phyloP scores from a whole-genome alignment of 192 early-diverging fungal genomes.

The Coemansia sp. region DNA sequence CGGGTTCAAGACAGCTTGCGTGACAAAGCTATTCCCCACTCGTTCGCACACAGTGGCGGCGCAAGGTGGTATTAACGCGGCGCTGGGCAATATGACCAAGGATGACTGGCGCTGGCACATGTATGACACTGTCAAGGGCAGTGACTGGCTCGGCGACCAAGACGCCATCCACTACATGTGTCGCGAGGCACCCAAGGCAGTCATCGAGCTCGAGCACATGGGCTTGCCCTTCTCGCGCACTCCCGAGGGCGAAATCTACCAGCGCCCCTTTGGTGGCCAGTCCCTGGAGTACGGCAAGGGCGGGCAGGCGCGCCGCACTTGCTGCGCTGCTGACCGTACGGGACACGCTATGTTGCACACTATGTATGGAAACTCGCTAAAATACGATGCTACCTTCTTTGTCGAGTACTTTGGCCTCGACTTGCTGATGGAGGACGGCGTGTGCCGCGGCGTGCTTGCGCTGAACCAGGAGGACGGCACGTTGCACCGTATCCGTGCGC shows the following conservation, averaged over 20 bases:
- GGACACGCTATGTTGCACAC: constrained; percentile 98
- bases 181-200: constrained; percentile 92
- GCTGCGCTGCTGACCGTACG: constrained; percentile 97
- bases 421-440: constrained; percentile 98
- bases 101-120: constrained; percentile 99
- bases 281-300: constrained; percentile 95
- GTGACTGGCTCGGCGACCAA: constrained; percentile 99
- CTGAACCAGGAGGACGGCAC: constrained; percentile 98
- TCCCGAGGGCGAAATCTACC: constrained; percentile 97
- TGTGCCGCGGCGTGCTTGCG: constrained; percentile 95
- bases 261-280: constrained; percentile 98
- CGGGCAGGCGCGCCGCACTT: constrained; percentile 97
- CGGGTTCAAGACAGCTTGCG: constrained; percentile 96
- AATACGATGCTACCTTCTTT: constrained; percentile 95
- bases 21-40: constrained; percentile 98
- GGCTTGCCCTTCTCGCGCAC: constrained; percentile 98
- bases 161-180: constrained; percentile 99
- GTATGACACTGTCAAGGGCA: constrained; percentile 99
- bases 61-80: constrained; percentile 99
- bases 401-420: constrained; percentile 99
- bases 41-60: constrained; percentile 98
- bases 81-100: constrained; percentile 98
- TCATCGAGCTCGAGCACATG: constrained; percentile 97
- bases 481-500: constrained; percentile 94
- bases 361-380: constrained; percentile 95